A percentile compares a stretch with the other conserved stretches of the same genome.
These are phyloP conservation scores for Fusarium sp. DNA, from an alignment of 2,329 filamentous ascomycete species.

Conservation along the genomic window DNA sequence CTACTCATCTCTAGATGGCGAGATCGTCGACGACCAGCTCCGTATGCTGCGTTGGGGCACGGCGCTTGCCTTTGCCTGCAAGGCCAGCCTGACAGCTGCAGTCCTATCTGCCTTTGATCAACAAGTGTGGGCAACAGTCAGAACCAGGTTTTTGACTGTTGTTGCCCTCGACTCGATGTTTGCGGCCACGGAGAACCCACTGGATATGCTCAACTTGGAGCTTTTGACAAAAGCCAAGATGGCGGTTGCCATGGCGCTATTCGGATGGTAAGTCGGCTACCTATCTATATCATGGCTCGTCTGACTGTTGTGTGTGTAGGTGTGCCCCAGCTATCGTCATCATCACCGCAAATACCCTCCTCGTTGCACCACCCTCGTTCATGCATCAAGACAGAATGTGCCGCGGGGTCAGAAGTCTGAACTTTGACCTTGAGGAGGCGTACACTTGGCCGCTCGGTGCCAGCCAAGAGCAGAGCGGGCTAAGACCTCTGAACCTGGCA, in stretches of 20 bases:
- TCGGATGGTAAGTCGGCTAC: neutral
- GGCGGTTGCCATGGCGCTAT: neutral
- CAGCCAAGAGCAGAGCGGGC: neutral
- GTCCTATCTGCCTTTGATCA: neutral
- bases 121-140: neutral
- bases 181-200: neutral
- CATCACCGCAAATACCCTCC: neutral
- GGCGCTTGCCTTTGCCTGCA: slow-evolving; percentile 1
- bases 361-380: neutral
- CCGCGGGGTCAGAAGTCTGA: slow-evolving; percentile 9
- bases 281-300: neutral
- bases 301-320: neutral
- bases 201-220: neutral
- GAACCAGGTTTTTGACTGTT: neutral
- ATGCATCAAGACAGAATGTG: neutral
- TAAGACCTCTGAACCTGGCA: neutral
- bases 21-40: neutral
- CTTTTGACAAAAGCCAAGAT: neutral
- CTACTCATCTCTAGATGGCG: neutral
- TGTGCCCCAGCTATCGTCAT: slow-evolving; percentile 6
- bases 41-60: slow-evolving; percentile 16
- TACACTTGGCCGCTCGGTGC: neutral
- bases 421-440: slow-evolving; percentile 4
- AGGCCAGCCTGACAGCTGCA: neutral
- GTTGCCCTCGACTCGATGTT: slow-evolving; percentile 16